Evolutionary conservation across 257 asterid species (phyloP), one percentile per base, ranked within the genome.

Genomic region (Solanum chmielewskii): DNA sequence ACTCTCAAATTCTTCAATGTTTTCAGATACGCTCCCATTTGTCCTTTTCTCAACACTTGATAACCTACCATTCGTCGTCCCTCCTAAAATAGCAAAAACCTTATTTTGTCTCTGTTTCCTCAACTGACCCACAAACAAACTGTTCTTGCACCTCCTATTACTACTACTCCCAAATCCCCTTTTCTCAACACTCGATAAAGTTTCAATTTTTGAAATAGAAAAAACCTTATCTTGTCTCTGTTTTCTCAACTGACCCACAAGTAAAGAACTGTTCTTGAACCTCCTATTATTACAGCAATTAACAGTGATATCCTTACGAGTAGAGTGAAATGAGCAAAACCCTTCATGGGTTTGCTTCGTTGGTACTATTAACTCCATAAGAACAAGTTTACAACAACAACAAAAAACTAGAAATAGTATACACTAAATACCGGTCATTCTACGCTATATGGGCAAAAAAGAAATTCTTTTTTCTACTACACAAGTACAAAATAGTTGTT

Each of bases 1-100:
- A 76, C 98, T 93, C 92, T 93, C 97, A 87, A 88, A 93, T 89
- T 94, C 96, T 77, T 93, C 94, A 44, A 92, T 86, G 83, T 89
- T 91, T 39, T 88, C 89, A 86, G 93, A 91, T 9, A 91, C 44
- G 49, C 83, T 86, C 23, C 75, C 70, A 62, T n/a, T 62, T n/a
- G 33, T 62, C 56, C n/a, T 90, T 69, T 74, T 89, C 86, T 89
- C 90, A 15, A 21, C 83, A 86, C 86, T 87, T 16, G 91, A 89
- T n/a, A 92, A 83, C 89, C 91, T 84, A 86, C 95, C 95, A 87
- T 93, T 93, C 25, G 87, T 85, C 68, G 75, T 69, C 75, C 96
- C 62, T 70, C 96, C 62, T 27, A 85, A 86, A 76, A 89, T 88
- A 86, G 95, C 95, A 84, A 87, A 90, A 11, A 92, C 91, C 91